A percentile compares a stretch with the other conserved stretches of the same genome.
Evolutionary conservation across 257 asterid species (phyloP).

Genomic region (Plantago elongata): DNA sequence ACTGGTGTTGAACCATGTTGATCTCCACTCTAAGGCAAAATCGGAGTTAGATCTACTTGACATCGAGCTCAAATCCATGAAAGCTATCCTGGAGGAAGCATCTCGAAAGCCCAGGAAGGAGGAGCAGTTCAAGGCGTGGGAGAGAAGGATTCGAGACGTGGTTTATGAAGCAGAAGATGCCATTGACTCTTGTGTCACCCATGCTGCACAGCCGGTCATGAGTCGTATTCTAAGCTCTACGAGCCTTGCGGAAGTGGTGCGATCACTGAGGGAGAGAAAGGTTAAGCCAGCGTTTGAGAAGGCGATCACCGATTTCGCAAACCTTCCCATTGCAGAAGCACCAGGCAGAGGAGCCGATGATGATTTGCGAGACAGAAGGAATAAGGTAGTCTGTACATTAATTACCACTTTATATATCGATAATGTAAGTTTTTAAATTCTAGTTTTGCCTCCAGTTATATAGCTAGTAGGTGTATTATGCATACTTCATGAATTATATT

Average conservation of each 20-base stretch:
- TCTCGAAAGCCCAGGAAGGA: too few relatives aligned
- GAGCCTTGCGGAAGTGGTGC: neutral
- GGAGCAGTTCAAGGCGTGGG: neutral
- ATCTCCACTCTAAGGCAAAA: too few relatives aligned
- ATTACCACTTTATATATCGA: too few relatives aligned
- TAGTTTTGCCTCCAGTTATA: too few relatives aligned
- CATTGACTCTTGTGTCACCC: neutral
- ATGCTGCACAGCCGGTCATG: neutral
- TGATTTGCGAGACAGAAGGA: neutral
- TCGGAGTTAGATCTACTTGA: too few relatives aligned
- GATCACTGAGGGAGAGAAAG: neutral
- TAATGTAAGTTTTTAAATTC: too few relatives aligned
- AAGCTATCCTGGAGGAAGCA: too few relatives aligned
- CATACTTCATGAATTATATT: too few relatives aligned
- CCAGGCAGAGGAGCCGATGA: neutral
- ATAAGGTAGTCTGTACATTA: neutral
- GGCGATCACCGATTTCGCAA: neutral
- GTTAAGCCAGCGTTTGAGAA: neutral
- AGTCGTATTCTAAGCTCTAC: neutral
- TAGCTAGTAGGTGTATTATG: too few relatives aligned
- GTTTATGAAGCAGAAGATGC: neutral
- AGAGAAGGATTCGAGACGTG: neutral
- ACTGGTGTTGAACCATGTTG: too few relatives aligned
- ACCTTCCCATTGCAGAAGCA: neutral
- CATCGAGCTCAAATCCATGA: too few relatives aligned